Evolutionary conservation across 1,284 basidiomycete species (phyloP).

Genomic region (Ustilago esculenta): DNA sequence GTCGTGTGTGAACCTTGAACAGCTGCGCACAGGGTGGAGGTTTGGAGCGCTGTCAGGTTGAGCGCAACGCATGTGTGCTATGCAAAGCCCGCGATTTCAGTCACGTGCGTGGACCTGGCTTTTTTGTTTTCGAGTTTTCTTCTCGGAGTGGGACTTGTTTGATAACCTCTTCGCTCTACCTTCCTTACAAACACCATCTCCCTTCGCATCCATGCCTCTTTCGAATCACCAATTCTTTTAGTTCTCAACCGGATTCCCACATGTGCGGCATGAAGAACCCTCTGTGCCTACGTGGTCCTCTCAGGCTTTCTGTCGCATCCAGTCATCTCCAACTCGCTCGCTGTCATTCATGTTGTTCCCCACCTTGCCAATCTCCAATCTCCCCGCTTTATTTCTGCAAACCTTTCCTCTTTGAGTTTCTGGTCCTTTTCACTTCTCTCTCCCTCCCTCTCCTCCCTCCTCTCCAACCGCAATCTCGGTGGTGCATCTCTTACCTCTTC

Average conservation of each 20-base stretch:
- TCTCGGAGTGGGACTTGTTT: too few species aligned
- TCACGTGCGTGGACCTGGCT: slow-evolving; percentile 6
- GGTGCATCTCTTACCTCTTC: slow-evolving; percentile 22
- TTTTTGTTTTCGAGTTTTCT: slow-evolving; percentile 1
- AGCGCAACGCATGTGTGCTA: slow-evolving; percentile 1
- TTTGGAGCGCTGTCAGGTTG: background rate
- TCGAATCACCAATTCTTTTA: too few species aligned
- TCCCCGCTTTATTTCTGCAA: too few species aligned
- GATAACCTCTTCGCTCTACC: too few species aligned
- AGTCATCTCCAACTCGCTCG: background rate
- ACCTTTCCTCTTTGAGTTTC: background rate
- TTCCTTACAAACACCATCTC: too few species aligned
- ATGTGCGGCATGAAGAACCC: background rate
- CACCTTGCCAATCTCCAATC: too few species aligned
- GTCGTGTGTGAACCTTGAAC: slow-evolving; percentile 11
- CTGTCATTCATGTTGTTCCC: too few species aligned
- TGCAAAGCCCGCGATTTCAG: background rate
- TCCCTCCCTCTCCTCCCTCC: background rate
- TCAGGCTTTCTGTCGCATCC: background rate
- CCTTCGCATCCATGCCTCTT: too few species aligned
- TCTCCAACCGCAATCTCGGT: slow-evolving; percentile 34
- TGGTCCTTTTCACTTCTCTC: background rate
- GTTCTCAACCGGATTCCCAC: too few species aligned
- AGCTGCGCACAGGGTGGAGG: slow-evolving; percentile 16
- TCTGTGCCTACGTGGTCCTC: background rate